Conservation (phyloP, 495 filamentous ascomycete species). For the Margaritispora aquatica region DNA sequence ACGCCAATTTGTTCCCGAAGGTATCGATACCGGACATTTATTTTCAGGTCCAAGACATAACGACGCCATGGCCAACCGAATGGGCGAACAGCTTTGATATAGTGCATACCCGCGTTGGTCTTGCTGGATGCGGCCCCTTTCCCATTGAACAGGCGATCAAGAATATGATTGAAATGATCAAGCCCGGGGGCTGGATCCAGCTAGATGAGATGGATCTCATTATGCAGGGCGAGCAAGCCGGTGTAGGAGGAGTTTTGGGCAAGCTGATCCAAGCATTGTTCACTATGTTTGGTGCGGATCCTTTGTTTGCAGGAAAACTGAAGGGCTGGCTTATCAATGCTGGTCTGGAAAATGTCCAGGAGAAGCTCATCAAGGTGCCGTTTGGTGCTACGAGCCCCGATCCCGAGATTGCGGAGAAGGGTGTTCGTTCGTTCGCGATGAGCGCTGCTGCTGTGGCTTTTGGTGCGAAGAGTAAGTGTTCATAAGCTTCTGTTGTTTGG, state of each 20-base stretch:
- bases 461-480: not conserved
- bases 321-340: not conserved
- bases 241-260: not conserved
- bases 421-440: not conserved
- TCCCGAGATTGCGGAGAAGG: not conserved
- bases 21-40: not conserved
- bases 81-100: slow-evolving; percentile 1
- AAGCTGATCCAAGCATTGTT: not conserved
- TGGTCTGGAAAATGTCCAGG: not conserved
- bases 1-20: not conserved
- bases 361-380: not conserved
- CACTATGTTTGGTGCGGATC: not conserved
- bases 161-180: not conserved
- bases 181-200: not conserved
- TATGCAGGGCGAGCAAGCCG: not conserved
- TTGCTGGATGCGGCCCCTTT: not conserved
- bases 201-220: not conserved
- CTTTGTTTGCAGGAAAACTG: not conserved
- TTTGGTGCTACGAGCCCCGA: not conserved
- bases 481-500: not conserved
- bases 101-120: not conserved
- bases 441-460: not conserved
- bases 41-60: slow-evolving; percentile 3
- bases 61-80: slow-evolving; percentile 1
- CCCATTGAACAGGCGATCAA: not conserved